A percentile compares a stretch with the other conserved stretches of the same genome.
These are phyloP conservation scores for Asterophora parasitica DNA, from an alignment of 768 basidiomycete species.

Conservation along the genomic window DNA sequence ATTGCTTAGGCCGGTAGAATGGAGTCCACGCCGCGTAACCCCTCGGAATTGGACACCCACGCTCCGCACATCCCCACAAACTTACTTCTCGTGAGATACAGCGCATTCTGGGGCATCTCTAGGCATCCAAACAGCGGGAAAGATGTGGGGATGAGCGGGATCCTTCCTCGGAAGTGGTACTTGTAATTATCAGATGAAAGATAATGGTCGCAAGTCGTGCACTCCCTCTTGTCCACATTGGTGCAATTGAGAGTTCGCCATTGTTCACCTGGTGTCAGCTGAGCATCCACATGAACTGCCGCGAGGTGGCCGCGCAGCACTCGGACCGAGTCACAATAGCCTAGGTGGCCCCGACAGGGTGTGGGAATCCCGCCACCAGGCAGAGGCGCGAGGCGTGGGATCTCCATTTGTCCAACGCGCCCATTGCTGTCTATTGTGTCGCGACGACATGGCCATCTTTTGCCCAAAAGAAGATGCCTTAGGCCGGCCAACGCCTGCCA, in stretches of 20 bases:
- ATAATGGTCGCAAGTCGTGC: too few species aligned
- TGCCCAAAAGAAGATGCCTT: background rate
- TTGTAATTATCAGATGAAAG: background rate
- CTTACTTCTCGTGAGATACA: too few species aligned
- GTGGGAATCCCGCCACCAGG: slow-evolving; percentile 1
- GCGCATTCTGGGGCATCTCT: too few species aligned
- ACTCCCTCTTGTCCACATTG: background rate
- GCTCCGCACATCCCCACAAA: background rate
- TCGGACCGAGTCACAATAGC: background rate
- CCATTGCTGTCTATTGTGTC: background rate
- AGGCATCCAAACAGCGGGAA: too few species aligned
- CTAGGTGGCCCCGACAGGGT: background rate
- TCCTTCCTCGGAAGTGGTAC: too few species aligned
- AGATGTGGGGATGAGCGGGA: too few species aligned
- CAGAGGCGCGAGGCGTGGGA: background rate
- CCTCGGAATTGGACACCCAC: background rate
- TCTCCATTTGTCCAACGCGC: background rate
- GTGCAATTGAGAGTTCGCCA: too few species aligned
- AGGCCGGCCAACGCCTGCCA: background rate
- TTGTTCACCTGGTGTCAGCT: slow-evolving; percentile 1
- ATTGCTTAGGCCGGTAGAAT: too few species aligned
- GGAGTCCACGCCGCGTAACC: background rate
- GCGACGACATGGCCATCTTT: background rate
- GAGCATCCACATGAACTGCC: background rate
- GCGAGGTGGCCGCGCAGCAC: background rate